Evolutionary conservation across 345 rosid genomes (phyloP), one percentile per base, ranked within the genome.

Genomic region (Dovyalis caffra): DNA sequence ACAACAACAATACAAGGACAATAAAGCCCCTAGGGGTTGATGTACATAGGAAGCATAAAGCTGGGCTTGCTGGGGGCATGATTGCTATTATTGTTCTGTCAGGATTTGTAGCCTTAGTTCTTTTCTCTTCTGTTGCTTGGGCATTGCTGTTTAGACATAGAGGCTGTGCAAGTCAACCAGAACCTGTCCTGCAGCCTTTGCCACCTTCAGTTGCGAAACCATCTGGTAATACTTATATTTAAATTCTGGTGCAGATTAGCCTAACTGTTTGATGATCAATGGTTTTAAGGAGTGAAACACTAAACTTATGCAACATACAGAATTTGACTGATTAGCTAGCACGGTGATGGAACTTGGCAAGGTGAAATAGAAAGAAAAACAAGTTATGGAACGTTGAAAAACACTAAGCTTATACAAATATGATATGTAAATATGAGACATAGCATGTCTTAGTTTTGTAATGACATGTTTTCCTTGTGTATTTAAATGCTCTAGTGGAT

Each of bases 21-120:
- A 73, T 82, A 78, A 95, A 91, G 82, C 99, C 99, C 20, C 80
- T 91, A 0, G 99, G 98, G n/a, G 98, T 93, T 71, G 90, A 90
- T 80, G 90, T 91, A 72, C 85, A 74, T 6, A 90, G 86, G 82
- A 81, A 29, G 75, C 90, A 43, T 60, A 91, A 78, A 79, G 67
- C 68, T 23, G 79, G 84, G 71, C 90, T 95, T 72, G 83, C 83
- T 64, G 87, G 84, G 28, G 91, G 93, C 31, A 78, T 76, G 37
- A 81, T 95, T 79, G 88, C 90, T 68, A 84, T 95, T 78, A 85
- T 93, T 78, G 90, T 86, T 58, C 80, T 95, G 76, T 93, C 98
- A 0, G 85, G 85, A 16, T 80, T 86, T 79, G 93, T 88, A 74
- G 89, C 86, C 64, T 43, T 90, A 31, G 75, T 87, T 72, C 76